phyloP scores from a whole-genome alignment of 306 rosid genomes.

The Leucaena leucocephala region DNA sequence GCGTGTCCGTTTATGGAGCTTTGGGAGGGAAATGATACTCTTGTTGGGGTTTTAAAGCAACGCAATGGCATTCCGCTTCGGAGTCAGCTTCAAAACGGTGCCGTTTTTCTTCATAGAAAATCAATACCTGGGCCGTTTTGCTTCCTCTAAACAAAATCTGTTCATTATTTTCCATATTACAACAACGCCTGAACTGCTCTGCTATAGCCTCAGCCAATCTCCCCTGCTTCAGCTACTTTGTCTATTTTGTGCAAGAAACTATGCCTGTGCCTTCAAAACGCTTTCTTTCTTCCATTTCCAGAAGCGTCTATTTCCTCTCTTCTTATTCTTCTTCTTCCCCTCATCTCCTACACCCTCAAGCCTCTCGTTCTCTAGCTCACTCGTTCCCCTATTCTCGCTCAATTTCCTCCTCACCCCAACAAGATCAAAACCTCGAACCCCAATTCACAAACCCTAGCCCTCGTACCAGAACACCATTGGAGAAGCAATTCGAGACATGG shows the following conservation, averaged over 20 bases:
- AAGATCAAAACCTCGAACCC: conserved; percentile 22
- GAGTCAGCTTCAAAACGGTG: too few relatives aligned
- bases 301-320: conserved; percentile 24
- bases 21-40: not conserved
- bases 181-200: too few relatives aligned
- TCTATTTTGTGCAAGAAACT: not conserved
- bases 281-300: conserved; percentile 34
- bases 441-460: conserved; percentile 27
- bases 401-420: conserved; percentile 32
- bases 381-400: conserved; percentile 22
- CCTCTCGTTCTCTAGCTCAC: not conserved
- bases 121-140: too few relatives aligned
- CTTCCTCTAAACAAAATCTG: too few relatives aligned
- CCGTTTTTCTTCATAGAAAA: too few relatives aligned
- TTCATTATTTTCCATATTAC: too few relatives aligned
- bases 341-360: conserved; percentile 6
- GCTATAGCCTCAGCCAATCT: too few relatives aligned
- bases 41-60: not conserved
- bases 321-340: not conserved
- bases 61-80: not conserved
- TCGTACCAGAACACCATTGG: conserved; percentile 67
- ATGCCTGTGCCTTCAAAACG: conserved; percentile 42
- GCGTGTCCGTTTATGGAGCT: not conserved
- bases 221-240: not conserved
- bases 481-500: conserved; percentile 87